These are phyloP conservation scores for Phytophthora hibernalis DNA, from an alignment of 352 stramenopile genomes.

Conservation along the genomic window DNA sequence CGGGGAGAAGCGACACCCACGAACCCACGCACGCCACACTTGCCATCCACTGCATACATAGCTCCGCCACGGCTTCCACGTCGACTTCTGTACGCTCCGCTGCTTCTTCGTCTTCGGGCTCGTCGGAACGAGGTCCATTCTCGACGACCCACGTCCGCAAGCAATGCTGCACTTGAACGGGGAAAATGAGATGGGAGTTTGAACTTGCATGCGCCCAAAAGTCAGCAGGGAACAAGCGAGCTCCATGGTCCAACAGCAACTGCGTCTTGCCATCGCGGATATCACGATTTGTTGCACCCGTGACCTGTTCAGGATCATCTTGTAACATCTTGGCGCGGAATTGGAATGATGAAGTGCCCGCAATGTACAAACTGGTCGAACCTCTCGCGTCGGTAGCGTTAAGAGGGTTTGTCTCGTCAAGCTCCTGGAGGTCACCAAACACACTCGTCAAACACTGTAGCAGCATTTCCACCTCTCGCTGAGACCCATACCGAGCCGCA, in stretches of 20 bases:
- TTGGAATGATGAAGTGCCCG: background rate
- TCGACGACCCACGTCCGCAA: conserved; percentile 16
- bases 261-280: conserved; percentile 7
- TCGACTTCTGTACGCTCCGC: background rate
- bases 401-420: conserved; percentile 11
- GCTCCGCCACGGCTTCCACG: conserved; percentile 12
- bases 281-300: background rate
- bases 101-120: conserved; percentile 8
- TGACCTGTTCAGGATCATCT: background rate
- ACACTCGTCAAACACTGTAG: conserved; percentile 22
- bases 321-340: background rate
- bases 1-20: conserved; percentile 7
- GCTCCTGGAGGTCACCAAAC: conserved; percentile 9
- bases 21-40: background rate
- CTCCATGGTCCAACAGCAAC: conserved; percentile 18
- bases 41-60: conserved; percentile 25
- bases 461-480: conserved; percentile 22
- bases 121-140: background rate
- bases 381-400: conserved; percentile 13
- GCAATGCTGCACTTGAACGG: conserved; percentile 6
- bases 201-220: background rate
- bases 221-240: conserved; percentile 3
- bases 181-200: background rate
- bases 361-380: conserved; percentile 22
- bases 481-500: conserved; percentile 16